Evolutionary conservation across 768 basidiomycete species (phyloP), one percentile per base, ranked within the genome.

Genomic region (Solioccasus polychromus): DNA sequence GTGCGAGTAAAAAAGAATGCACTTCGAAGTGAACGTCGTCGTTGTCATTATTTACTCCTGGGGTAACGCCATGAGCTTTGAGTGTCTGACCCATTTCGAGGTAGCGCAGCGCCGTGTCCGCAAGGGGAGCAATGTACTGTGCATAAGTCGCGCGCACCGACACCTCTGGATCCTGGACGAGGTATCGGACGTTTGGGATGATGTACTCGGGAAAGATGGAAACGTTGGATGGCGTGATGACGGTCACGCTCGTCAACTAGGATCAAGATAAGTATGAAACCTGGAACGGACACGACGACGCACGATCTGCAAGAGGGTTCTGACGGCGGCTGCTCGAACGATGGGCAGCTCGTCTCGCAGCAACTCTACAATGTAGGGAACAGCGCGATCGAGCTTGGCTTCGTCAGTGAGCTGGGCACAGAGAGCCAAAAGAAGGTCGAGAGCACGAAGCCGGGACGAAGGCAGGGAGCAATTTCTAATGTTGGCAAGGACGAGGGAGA

Each of bases 131-230:
- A 29, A 98, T 80, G 52, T 86, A 88, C 54, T 91, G 87, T 0
- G 94, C 96, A 58, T 88, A 84, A 66, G 88, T 71, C 66, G 80
- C 66, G 67, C 96, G 74, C 4, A 87, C 83, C n/a, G 83, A 85
- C 0, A 92, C 77, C 53, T 97, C 93, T 1, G 83, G 72, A 60
- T 98, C 96, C 39, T 81, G 77, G 0, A 87, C 79, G 7, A 99
- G 75, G 50, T 91, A 83, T 28, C 80, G 79, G 57, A 92, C 79
- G 59, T 96, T 90, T 1, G 93, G 94, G 23, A 98, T 81, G 54
- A 98, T 88, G 63, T 97, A 99, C 65, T 97, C 94, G 0, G 93
- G 89, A 58, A 98, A 88, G 20, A 97, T 88, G 8, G 89, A 60
- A 62, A 72, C 72, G 39, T 79, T 79, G 1, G 75, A 75, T 6